These are phyloP conservation scores for Corynespora cassiicola DNA, from an alignment of 2,329 filamentous ascomycete species.

Conservation along the genomic window DNA sequence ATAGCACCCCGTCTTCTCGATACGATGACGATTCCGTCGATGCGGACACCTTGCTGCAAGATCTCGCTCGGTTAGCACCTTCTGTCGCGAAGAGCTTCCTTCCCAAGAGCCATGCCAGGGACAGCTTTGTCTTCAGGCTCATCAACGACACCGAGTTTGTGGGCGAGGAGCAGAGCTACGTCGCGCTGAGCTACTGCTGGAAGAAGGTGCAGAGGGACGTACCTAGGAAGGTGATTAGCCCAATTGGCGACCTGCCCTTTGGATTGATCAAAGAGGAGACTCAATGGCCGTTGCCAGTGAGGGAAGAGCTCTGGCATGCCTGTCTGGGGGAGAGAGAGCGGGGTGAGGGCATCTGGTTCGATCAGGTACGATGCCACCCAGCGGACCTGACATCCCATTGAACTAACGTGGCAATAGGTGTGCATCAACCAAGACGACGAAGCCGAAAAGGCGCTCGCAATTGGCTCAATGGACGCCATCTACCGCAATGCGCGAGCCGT, in stretches of 20 bases:
- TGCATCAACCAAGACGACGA: conserved; percentile 52
- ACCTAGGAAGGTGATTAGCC: conserved; percentile 28
- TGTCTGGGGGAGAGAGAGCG: conserved; percentile 46
- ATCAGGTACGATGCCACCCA: conserved; percentile 47
- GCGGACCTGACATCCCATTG: neutral
- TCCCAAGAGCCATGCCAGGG: conserved; percentile 24
- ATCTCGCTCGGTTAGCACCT: conserved; percentile 34
- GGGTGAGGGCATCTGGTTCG: conserved; percentile 53
- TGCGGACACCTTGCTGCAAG: conserved; percentile 28
- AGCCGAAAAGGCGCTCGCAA: conserved; percentile 45
- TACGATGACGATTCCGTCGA: no score
- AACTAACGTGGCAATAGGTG: conserved; percentile 21
- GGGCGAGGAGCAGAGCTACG: conserved; percentile 46
- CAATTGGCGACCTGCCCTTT: conserved; percentile 38
- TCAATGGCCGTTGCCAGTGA: conserved; percentile 48
- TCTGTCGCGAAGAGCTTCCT: conserved; percentile 39
- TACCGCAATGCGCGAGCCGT: conserved; percentile 50
- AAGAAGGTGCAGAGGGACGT: conserved; percentile 35
- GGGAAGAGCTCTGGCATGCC: conserved; percentile 48
- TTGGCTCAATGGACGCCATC: conserved; percentile 51
- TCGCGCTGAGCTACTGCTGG: conserved; percentile 53
- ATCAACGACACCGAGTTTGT: conserved; percentile 42
- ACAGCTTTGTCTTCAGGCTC: conserved; percentile 44
- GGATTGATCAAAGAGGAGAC: conserved; percentile 41
- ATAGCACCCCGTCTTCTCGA: no score